Evolutionary conservation across 2,329 filamentous ascomycete species (phyloP), one percentile per base, ranked within the genome.

Genomic region (Alternaria incomplexa): DNA sequence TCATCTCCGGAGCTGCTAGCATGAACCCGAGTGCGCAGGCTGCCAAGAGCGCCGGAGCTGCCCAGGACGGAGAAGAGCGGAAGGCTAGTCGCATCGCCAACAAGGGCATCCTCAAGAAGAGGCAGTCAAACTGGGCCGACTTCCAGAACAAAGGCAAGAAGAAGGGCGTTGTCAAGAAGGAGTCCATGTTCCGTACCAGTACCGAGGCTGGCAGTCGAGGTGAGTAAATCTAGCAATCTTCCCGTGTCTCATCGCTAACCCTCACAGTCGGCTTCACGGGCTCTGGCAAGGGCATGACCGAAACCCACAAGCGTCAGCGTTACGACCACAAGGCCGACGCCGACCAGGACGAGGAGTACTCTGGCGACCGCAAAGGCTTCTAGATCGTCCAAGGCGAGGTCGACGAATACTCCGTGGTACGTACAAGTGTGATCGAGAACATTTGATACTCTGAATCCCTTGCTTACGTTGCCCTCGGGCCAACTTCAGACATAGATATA

Each of bases 131-230:
- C 78, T 99, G 96, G 96, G 91, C 97, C 78, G 92, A 96, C 67
- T 99, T 97, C 80, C 91, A 89, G 68, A 85, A 86, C 75, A 97
- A 96, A 79, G 84, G 72, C n/a, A 71, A 73, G 62, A 89, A 88
- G 76, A 79, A 83, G 63, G 62, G 62, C 12, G 82, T 84, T n/a
- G 94, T 93, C 77, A 95, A 95, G 83, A 97, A 97, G 82, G 93
- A 97, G 52, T 97, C 93, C 85, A 97, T 97, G 94, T 97, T 97
- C 79, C 90, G 94, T 50, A 97, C 94, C 3, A 93, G 93, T 0
- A 93, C 97, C 30, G 90, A 93, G 64, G 87, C 96, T 23, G 88
- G 93, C 74, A 94, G 92, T 61, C 88, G 93, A 91, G 94, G 94
- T 97, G 83, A 70, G 86, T 12, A 36, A 61, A 2, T 15, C 7